These are phyloP conservation scores for Acarospora socialis DNA, from an alignment of 2,329 filamentous ascomycete genomes.

Conservation along the genomic window DNA sequence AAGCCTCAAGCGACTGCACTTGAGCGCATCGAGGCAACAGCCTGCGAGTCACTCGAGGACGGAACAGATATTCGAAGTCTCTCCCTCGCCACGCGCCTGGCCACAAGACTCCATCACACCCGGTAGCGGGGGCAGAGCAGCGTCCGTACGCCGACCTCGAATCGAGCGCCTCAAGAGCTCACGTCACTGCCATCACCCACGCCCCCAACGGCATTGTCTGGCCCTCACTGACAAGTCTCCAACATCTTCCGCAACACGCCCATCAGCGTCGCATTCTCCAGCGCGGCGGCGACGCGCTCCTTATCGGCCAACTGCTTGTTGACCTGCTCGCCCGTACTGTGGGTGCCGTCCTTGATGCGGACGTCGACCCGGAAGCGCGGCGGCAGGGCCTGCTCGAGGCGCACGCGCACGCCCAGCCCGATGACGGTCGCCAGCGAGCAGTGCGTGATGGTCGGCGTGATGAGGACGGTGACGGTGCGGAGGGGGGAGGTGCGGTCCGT, in stretches of 20 bases:
- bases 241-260: slow-evolving; percentile 88
- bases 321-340: slow-evolving; percentile 85
- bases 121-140: too few relatives aligned
- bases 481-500: slow-evolving; percentile 41
- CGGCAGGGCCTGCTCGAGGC: slow-evolving; percentile 79
- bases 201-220: too few relatives aligned
- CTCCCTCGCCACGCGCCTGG: too few relatives aligned
- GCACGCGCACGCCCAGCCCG: slow-evolving; percentile 78
- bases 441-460: slow-evolving; percentile 94
- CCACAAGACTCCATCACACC: too few relatives aligned
- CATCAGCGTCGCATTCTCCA: slow-evolving; percentile 86
- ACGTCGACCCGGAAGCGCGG: slow-evolving; percentile 88
- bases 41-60: too few relatives aligned
- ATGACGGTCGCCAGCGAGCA: slow-evolving; percentile 95
- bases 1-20: too few relatives aligned
- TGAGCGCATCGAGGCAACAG: too few relatives aligned
- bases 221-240: slow-evolving; percentile 57
- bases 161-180: too few relatives aligned
- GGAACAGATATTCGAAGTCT: too few relatives aligned
- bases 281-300: slow-evolving; percentile 83
- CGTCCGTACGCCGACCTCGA: too few relatives aligned
- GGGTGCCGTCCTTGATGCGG: slow-evolving; percentile 88
- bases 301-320: slow-evolving; percentile 96
- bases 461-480: slow-evolving; percentile 66
- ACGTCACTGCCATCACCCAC: too few relatives aligned